Conservation (phyloP, 176 grass and related monocot species). For the Canna indica region DNA sequence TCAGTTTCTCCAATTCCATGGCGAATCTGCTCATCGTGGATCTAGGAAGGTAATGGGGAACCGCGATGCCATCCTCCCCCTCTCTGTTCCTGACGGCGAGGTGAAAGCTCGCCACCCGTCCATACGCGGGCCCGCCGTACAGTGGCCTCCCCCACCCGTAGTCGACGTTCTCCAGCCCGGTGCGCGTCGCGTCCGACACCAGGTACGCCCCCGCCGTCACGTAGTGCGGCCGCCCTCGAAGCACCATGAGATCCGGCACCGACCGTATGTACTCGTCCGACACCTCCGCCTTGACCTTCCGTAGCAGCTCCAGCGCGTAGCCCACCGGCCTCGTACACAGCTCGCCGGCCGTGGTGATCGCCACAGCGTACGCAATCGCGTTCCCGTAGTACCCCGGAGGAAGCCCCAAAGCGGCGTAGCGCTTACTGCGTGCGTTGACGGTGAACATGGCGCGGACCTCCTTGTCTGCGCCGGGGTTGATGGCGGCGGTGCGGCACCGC, state of each 20-base stretch:
- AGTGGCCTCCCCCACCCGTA: conserved; percentile 60
- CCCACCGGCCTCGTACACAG: conserved; percentile 31
- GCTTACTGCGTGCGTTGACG: conserved; percentile 43
- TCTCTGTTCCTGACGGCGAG: conserved; percentile 32
- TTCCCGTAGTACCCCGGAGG: conserved; percentile 67
- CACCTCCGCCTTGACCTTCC: conserved; percentile 47
- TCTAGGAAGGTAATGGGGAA: conserved; percentile 55
- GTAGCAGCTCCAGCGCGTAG: conserved; percentile 46
- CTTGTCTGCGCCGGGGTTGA: conserved; percentile 30
- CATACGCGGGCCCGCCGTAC: conserved; percentile 53
- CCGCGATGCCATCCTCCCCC: conserved; percentile 43
- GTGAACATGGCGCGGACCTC: conserved; percentile 52
- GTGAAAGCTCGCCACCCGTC: conserved; percentile 52
- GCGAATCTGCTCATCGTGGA: conserved; percentile 57
- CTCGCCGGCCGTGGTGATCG: conserved; percentile 32
- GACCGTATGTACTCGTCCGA: conserved; percentile 57
- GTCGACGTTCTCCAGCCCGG: conserved; percentile 48
- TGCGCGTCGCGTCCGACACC: conserved; percentile 54
- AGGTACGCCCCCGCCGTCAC: conserved; percentile 34
- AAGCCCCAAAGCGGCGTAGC: conserved; percentile 26
- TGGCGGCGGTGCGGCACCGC: conserved; percentile 46
- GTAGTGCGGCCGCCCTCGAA: conserved; percentile 29
- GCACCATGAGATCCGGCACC: conserved; percentile 48
- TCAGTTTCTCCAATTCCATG: conserved; percentile 29
- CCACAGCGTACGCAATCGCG: conserved; percentile 53